Percentiles rank a stretch among this genome's conserved stretches.
Conservation (phyloP, 352 stramenopile species). For the Phytophthora pini region DNA sequence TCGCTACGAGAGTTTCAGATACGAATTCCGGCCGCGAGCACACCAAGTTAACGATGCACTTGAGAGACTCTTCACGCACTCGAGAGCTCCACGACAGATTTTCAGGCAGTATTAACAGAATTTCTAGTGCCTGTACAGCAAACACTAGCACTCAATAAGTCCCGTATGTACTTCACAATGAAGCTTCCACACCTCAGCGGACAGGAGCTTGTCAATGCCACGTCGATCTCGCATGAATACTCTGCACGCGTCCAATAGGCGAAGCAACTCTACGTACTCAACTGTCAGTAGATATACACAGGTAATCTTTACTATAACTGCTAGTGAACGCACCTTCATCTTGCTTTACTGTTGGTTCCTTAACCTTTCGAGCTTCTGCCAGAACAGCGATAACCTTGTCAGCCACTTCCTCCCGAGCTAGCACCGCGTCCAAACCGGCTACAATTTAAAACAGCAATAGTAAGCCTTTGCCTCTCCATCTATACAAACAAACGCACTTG, state of each 20-base stretch:
- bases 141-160: constrained; percentile 1
- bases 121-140: constrained; percentile 38
- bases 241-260: constrained; percentile 53
- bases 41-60: constrained; percentile 75
- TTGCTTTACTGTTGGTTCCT: constrained; percentile 15
- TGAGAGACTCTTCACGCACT: constrained; percentile 61
- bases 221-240: constrained; percentile 74
- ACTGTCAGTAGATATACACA: neutral
- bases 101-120: constrained; percentile 42
- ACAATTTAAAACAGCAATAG: neutral
- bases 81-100: constrained; percentile 8
- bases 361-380: constrained; percentile 2
- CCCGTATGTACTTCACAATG: neutral
- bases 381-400: constrained; percentile 22
- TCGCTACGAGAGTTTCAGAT: constrained; percentile 29
- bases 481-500: constrained; percentile 18
- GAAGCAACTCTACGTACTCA: constrained; percentile 4
- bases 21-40: constrained; percentile 70
- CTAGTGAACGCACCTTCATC: constrained; percentile 21
- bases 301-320: neutral
- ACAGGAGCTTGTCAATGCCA: constrained; percentile 65
- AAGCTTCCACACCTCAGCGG: constrained; percentile 35
- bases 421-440: constrained; percentile 27
- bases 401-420: constrained; percentile 25
- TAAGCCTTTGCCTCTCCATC: neutral